These are phyloP conservation scores for Cryptosporidium parvum DNA, from an alignment of 169 alveolate genomes.

Conservation along the genomic window DNA sequence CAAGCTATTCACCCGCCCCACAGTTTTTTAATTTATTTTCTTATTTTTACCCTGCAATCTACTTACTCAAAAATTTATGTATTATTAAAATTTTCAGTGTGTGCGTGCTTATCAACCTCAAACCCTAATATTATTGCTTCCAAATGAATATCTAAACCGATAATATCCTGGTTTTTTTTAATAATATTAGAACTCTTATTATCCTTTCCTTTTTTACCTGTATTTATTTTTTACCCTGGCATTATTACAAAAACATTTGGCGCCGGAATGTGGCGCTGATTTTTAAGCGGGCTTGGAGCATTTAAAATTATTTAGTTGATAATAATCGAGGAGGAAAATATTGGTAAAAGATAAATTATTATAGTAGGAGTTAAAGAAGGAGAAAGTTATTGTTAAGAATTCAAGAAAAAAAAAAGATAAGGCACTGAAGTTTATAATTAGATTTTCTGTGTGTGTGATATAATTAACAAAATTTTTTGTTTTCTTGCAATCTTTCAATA, in stretches of 20 bases:
- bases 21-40: constrained; percentile 14
- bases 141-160: background rate
- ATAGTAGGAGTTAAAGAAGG: background rate
- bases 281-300: background rate
- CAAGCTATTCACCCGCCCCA: constrained; percentile 61
- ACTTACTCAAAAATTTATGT: background rate
- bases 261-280: background rate
- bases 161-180: no score
- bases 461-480: background rate
- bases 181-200: background rate
- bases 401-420: background rate
- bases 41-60: background rate
- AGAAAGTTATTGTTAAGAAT: background rate
- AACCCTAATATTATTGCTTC: background rate
- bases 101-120: background rate
- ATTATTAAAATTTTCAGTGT: background rate
- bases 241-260: background rate
- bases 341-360: background rate
- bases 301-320: no score
- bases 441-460: background rate
- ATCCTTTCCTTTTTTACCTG: no score
- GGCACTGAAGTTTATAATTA: background rate
- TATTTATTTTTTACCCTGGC: no score
- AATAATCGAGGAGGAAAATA: background rate
- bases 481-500: no score